A percentile compares a stretch with the other conserved stretches of the same genome.
These are phyloP conservation scores for Aschersonia sp. DNA, from an alignment of 2,329 filamentous ascomycete species.

Conservation along the genomic window DNA sequence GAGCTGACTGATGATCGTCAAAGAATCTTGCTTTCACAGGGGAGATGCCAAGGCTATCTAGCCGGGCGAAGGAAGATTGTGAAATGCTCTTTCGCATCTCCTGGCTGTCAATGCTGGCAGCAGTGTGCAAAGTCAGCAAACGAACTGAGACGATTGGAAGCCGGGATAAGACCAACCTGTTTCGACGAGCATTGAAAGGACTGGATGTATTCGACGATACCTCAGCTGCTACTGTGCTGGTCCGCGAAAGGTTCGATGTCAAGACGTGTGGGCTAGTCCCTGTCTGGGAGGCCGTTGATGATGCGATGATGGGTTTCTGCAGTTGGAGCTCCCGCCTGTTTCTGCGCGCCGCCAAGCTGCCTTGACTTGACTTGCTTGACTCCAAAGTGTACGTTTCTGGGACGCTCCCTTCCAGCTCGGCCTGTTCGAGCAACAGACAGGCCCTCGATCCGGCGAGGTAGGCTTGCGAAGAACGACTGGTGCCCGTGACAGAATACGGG, in stretches of 20 bases:
- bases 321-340: neutral
- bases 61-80: neutral
- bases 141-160: neutral
- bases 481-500: neutral
- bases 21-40: constrained; percentile 1
- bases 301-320: neutral
- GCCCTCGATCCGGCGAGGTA: constrained; percentile 2
- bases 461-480: constrained; percentile 1
- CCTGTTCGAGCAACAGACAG: neutral
- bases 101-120: neutral
- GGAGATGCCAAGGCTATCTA: neutral
- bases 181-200: neutral
- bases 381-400: neutral
- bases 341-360: constrained; percentile 1
- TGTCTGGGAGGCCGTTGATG: neutral
- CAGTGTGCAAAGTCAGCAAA: neutral
- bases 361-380: neutral
- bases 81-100: neutral
- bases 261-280: neutral
- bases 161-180: neutral
- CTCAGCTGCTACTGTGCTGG: neutral
- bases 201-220: neutral
- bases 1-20: constrained; percentile 2
- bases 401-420: neutral
- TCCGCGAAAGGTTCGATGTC: neutral